Evolutionary conservation across 202 grass and related monocot genomes (phyloP), one percentile per base, ranked within the genome.

Genomic region (Zoysia matrella): DNA sequence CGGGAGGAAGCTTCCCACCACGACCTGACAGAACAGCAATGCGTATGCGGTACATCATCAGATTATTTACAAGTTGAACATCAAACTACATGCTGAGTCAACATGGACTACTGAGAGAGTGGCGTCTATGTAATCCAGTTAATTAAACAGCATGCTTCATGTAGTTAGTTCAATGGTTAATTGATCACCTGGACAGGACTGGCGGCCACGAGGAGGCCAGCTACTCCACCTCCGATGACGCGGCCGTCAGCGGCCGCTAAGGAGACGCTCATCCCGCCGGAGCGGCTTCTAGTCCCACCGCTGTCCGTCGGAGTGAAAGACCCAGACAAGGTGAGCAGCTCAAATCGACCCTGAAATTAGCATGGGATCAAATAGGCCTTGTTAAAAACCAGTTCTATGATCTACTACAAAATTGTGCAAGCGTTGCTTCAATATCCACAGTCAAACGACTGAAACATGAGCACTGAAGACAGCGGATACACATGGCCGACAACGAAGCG

Each of bases 251-350:
- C 73, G 15, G 89, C 86, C 4, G 89, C 87, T 0, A 94, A 82
- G 2, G 92, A 92, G 52, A 94, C 87, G 75, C 92, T 94, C 92
- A 94, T 94, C 22, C 92, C 92, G 8, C 92, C 92, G 3, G 86
- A 85, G 40, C 92, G 86, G 83, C 87, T 91, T 85, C 92, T 89
- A n/a, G 78, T 74, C n/a, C 84, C 84, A 1, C 87, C 76, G 0
- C 81, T 83, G 7, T 94, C 92, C 0, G 80, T 92, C 4, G 92
- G 89, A 47, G 82, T 94, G 71, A 94, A 94, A 15, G 89, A 92
- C 77, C 92, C 92, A 7, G 89, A 94, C 72, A 94, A 52, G 2
- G 92, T 90, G 36, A 94, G 87, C 7, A 92, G 84, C 81, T 92
- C 92, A 73, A 94, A 94, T 0, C 81, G 87, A 42, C 92, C 92